Base-by-base conservation (phyloP, 768 basidiomycete species). In the Lepiota brunneoincarnata region DNA sequence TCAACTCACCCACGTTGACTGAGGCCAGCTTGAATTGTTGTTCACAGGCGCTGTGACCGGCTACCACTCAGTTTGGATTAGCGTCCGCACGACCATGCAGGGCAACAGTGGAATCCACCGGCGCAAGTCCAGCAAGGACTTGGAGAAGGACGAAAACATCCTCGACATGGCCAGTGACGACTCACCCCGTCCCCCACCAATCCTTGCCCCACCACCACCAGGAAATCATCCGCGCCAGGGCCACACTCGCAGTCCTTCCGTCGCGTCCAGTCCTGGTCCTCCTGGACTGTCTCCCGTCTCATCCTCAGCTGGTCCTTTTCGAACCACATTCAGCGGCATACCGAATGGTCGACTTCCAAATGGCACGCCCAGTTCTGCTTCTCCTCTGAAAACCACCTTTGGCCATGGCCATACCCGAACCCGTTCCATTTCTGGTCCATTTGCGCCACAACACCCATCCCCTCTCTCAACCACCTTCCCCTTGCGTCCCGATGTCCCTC, bases 361-460 rank as follows among this genome's bases (percentile, higher is more conserved):
- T 37, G 62, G 61, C 21, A 53, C 56, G 14, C 57, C 58, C 31
- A 55, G 63, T 12, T 50, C 62, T 7, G 59, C 64, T 1, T 72
- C 72, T 2, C 70, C 71, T 4, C 67, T 68, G 24, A 64, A 70
- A 23, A 63, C 68, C 1, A 67, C 72, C 0, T 71, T 73, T 24
- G 53, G 63, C 44, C 64, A 67, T 47, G 67, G 58, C 2, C 78
- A 80, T 64, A 60, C 69, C 18, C 76, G 79, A 28, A 75, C 74
- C 9, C 73, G 76, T 14, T 80, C 81, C 3, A 72, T 80, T 42
- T 82, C 82, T 5, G 71, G 77, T 2, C 74, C 79, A 2, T 80
- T 78, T 61, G 71, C 75, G 2, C 79, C 80, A 1, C 63, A 72
- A 23, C 68, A 73, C 2, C 80, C 77, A 3, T 82, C 83, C 1